Base-by-base conservation (phyloP, 768 basidiomycete species). In the Russula earlei region DNA sequence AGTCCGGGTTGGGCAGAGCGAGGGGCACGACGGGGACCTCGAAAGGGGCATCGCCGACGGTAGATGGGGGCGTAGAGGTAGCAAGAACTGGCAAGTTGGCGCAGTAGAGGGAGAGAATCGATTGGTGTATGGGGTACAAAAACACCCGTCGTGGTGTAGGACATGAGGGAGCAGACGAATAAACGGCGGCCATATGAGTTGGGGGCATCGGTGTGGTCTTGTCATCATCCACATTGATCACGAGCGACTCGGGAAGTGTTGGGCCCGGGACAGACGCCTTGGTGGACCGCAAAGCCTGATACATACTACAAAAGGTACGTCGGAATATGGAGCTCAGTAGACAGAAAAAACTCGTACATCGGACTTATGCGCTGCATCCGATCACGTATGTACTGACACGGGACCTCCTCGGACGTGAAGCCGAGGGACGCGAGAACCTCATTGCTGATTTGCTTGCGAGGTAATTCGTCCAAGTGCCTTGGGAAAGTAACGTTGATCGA, bases 21-120 rank as follows among this genome's bases (percentile, higher is more conserved):
- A 91, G 68, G 0, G 80, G 76, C 49, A 81, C 76, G 46, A 91
- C 73, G 29, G 87, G 88, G 50, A 80, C 62, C 42, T 68, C 70
- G 53, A 66, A 67, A 9, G 67, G 65, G 24, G 66, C 67, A 0
- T 73, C 63, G 33, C 69, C 61, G 50, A 58, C 43, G 38, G 70
- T 54, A 14, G 68, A 57, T 31, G 48, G 10, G 68, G 64, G 36
- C 64, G 53, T 4, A 71, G 57, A 62, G 9, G 72, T 61, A 0
- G 81, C 78, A 25, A 86, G 73, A 22, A 74, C 68, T 1, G 84
- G 81, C 6, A 90, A 74, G 41, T 77, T 74, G 17, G 86, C 71
- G 66, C 85, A 91, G 64, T 86, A 75, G 0, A 83, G 74, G 7
- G 83, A 83, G 52, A 91, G 75, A 41, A 90, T 74, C 49, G 87